Conservation (phyloP, 805 yeast species). For the Candida berthetii region DNA sequence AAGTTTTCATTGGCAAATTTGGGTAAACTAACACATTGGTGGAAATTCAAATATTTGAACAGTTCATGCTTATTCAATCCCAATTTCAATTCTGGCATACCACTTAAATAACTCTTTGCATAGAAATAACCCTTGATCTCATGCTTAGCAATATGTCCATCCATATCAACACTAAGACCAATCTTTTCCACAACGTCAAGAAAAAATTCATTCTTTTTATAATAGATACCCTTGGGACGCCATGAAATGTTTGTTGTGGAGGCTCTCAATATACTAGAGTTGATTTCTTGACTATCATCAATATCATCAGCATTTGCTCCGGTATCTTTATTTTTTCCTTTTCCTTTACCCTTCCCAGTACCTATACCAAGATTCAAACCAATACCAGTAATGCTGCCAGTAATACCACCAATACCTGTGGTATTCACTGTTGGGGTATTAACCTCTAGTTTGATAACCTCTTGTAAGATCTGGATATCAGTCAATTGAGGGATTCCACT, state of each 20-base stretch:
- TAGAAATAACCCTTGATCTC: constrained; percentile 68
- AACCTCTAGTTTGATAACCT: constrained; percentile 61
- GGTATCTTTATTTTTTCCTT: not conserved
- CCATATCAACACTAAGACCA: constrained; percentile 57
- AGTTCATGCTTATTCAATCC: constrained; percentile 62
- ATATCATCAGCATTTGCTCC: constrained; percentile 8
- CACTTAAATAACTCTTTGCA: constrained; percentile 74
- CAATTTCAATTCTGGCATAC: constrained; percentile 80
- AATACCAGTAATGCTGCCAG: too few species aligned
- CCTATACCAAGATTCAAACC: too few species aligned
- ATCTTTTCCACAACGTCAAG: constrained; percentile 77
- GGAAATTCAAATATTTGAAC: constrained; percentile 71
- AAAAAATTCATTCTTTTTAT: constrained; percentile 85
- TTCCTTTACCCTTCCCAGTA: not conserved
- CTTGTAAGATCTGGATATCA: constrained; percentile 70
- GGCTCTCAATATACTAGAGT: constrained; percentile 69
- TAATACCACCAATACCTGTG: too few species aligned
- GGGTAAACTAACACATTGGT: constrained; percentile 79
- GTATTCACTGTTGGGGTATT: constrained; percentile 23
- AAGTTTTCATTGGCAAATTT: constrained; percentile 42
- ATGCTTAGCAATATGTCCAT: constrained; percentile 49
- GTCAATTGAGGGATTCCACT: constrained; percentile 84
- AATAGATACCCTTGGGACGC: constrained; percentile 88
- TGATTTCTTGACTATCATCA: constrained; percentile 33
- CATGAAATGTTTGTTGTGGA: constrained; percentile 78